Evolutionary conservation across 495 filamentous ascomycete genomes (phyloP).

Genomic region (Cercophora scortea): DNA sequence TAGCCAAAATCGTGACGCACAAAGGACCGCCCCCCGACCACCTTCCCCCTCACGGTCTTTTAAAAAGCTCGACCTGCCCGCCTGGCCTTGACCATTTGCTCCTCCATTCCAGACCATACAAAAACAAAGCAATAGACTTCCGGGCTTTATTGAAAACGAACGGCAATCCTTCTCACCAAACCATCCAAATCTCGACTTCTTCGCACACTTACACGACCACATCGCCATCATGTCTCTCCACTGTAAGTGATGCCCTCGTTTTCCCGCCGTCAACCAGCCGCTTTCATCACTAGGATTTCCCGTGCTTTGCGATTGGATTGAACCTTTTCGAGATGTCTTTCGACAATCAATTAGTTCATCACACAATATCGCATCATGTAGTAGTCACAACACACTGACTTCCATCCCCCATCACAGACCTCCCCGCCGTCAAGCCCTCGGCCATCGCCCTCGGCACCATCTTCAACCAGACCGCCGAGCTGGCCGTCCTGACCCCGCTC

Average conservation of each 20-base stretch:
- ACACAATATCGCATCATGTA: neutral
- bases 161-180: neutral
- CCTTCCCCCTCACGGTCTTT: neutral
- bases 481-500: conserved; percentile 69
- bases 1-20: conserved; percentile 20
- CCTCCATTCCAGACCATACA: neutral
- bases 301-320: too few relatives aligned
- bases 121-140: conserved; percentile 1
- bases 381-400: conserved; percentile 12
- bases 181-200: neutral
- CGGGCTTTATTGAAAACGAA: too few relatives aligned
- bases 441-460: conserved; percentile 91
- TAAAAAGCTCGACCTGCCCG: conserved; percentile 13
- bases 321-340: too few relatives aligned
- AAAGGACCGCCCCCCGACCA: conserved; percentile 8
- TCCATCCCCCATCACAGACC: conserved; percentile 44
- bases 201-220: conserved; percentile 1
- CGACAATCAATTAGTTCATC: too few relatives aligned
- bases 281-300: neutral
- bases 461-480: conserved; percentile 74
- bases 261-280: neutral
- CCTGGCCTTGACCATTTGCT: neutral
- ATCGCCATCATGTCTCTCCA: conserved; percentile 48
- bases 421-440: conserved; percentile 94
- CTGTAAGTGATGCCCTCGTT: conserved; percentile 33